Evolutionary conservation across 2,329 filamentous ascomycete genomes (phyloP), one percentile per base, ranked within the genome.

Genomic region (Parastagonospora avenae): DNA sequence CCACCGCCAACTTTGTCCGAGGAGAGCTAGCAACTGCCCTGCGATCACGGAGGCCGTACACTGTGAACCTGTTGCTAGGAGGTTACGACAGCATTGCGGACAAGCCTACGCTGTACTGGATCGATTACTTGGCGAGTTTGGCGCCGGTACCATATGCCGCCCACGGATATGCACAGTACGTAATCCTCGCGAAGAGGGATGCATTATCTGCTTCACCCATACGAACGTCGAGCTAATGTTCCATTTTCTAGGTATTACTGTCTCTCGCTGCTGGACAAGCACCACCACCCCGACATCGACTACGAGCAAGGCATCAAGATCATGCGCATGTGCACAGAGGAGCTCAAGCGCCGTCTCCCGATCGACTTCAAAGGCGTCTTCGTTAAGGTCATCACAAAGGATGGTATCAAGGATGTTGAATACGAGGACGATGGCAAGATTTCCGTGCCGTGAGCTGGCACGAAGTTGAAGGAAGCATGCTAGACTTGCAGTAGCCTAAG

Each of bases 341-440:
- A 99, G 82, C 80, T 99, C 73, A 96, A 97, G 85, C 87, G 94
- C 74, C 86, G 95, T 77, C 85, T 99, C 82, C 94, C 94, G 53
- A 92, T 99, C 72, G 94, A 99, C 76, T 99, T 97, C 85, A 99
- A 99, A 83, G 94, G 94, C 33, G 90, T 96, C 66, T 66, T 87
- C 46, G 92, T 99, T 67, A 97, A 97, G 83, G 89, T 92, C 31
- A 86, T 99, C 68, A 96, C 92, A 56, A 96, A 95, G 79, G 91
- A 97, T 65, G 94, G 95, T 9, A 88, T 99, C 56, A 80, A 85
- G 64, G 91, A 94, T 66, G 84, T 95, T 67, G 85, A 91, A 59
- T 95, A 92, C 74, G 89, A 93, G 72, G 91, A 96, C 72, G 87
- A 89, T 77, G 87, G 86, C 75, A 78, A 87, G 52, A 85, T 89